These are phyloP conservation scores for Cnidoscolus chayamansa DNA, from an alignment of 441 rosid species.

Conservation along the genomic window DNA sequence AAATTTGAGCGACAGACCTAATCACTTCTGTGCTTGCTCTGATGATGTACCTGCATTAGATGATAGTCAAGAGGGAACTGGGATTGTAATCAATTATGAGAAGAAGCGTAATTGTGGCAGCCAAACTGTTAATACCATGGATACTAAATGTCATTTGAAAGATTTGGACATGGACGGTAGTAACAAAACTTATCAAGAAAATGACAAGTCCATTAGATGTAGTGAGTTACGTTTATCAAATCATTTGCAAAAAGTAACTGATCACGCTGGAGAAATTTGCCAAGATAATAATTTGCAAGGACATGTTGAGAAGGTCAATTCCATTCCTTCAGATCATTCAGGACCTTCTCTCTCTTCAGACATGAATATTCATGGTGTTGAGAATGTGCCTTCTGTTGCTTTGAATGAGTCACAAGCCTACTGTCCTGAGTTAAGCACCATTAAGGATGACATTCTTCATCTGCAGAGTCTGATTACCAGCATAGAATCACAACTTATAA, in stretches of 20 bases:
- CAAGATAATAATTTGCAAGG: constrained; percentile 36
- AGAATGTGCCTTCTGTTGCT: constrained; percentile 40
- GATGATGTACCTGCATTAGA: constrained; percentile 37
- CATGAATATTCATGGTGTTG: constrained; percentile 28
- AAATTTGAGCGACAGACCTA: constrained; percentile 25
- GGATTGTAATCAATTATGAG: constrained; percentile 25
- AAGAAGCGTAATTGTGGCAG: constrained; percentile 27
- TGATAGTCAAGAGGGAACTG: constrained; percentile 33
- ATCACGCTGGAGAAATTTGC: constrained; percentile 35
- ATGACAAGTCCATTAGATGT: constrained; percentile 33
- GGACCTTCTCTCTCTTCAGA: constrained; percentile 35
- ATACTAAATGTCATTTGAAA: constrained; percentile 25
- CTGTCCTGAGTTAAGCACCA: constrained; percentile 52
- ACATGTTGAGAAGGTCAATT: constrained; percentile 27
- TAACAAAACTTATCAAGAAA: constrained; percentile 33
- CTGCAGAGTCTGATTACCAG: constrained; percentile 60
- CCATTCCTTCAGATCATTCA: constrained; percentile 31
- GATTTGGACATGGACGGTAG: constrained; percentile 33
- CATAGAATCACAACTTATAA: constrained; percentile 61
- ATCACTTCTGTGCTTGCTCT: constrained; percentile 23
- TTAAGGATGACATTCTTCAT: constrained; percentile 51
- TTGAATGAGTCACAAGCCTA: constrained; percentile 51
- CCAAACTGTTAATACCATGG: constrained; percentile 20
- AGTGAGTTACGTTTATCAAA: constrained; percentile 37
- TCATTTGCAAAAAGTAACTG: constrained; percentile 36